phyloP scores from a whole-genome alignment of 805 yeast genomes.

The Yarrowia hollandica region DNA sequence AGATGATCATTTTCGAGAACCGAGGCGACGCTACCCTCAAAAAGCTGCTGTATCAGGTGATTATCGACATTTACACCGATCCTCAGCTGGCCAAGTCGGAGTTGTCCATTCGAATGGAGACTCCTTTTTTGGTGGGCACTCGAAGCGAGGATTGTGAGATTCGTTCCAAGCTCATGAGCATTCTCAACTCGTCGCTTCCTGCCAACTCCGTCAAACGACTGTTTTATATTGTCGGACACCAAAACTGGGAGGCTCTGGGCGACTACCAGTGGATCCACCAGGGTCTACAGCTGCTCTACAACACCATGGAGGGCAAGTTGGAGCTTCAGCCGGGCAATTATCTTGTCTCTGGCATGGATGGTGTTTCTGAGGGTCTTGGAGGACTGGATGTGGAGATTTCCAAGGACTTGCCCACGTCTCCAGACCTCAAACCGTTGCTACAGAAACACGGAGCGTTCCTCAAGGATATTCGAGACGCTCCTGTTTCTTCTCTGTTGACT shows the following conservation, averaged over 20 bases:
- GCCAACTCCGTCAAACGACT: slow-evolving; percentile 74
- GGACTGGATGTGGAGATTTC: slow-evolving; percentile 34
- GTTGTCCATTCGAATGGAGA: slow-evolving; percentile 91
- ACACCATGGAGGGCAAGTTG: slow-evolving; percentile 61
- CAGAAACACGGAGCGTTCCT: slow-evolving; percentile 40
- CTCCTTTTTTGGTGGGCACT: slow-evolving; percentile 93
- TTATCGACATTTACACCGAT: slow-evolving; percentile 84
- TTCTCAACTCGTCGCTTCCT: slow-evolving; percentile 76
- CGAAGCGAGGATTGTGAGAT: slow-evolving; percentile 72
- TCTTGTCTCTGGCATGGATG: slow-evolving; percentile 40
- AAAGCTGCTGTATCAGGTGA: slow-evolving; percentile 77
- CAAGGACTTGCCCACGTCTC: slow-evolving; percentile 34
- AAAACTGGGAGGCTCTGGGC: slow-evolving; percentile 93
- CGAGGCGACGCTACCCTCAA: slow-evolving; percentile 80
- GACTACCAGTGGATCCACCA: slow-evolving; percentile 95
- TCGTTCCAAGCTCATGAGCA: slow-evolving; percentile 74
- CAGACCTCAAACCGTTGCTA: slow-evolving; percentile 41
- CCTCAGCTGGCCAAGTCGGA: slow-evolving; percentile 78
- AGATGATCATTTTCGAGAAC: slow-evolving; percentile 89
- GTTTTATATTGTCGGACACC: slow-evolving; percentile 87
- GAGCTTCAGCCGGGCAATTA: slow-evolving; percentile 48
- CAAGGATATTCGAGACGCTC: slow-evolving; percentile 42
- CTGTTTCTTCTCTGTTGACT: slow-evolving; percentile 46
- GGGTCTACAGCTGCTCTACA: slow-evolving; percentile 82
- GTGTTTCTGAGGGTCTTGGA: slow-evolving; percentile 36